Conservation (phyloP, 768 basidiomycete species). For the Russula sp. region DNA sequence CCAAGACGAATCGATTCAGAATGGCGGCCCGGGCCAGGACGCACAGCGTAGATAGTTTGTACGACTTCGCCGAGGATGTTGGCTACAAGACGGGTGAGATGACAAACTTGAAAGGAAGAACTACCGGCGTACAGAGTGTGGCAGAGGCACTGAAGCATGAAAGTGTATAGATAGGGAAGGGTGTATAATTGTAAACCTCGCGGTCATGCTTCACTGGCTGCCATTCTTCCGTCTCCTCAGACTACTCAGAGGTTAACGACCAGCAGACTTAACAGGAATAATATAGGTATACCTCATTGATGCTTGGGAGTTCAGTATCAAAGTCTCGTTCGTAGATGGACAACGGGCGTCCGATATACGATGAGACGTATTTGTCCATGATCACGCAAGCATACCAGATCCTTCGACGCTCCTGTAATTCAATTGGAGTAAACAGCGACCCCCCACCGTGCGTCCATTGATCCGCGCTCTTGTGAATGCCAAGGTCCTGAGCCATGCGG, state of each 20-base stretch:
- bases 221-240: conserved; percentile 59
- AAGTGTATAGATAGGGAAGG: conserved; percentile 42
- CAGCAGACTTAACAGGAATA: not conserved
- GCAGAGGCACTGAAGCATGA: conserved; percentile 79
- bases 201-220: conserved; percentile 35
- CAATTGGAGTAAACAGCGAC: conserved; percentile 48
- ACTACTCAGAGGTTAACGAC: conserved; percentile 29
- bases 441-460: conserved; percentile 59
- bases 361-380: conserved; percentile 73
- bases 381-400: conserved; percentile 77
- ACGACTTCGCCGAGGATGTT: conserved; percentile 61
- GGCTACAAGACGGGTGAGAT: conserved; percentile 35
- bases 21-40: conserved; percentile 47
- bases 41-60: conserved; percentile 64
- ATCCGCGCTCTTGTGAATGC: conserved; percentile 75
- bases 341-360: conserved; percentile 73
- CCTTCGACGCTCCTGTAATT: conserved; percentile 61
- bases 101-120: not conserved
- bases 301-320: conserved; percentile 59
- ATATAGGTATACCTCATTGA: conserved; percentile 43
- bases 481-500: conserved; percentile 87
- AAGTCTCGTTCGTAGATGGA: conserved; percentile 71
- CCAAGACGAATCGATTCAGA: conserved; percentile 52
- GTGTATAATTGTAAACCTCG: conserved; percentile 25
- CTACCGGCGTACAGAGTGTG: conserved; percentile 47